These are phyloP conservation scores for Didymella sp. DNA, from an alignment of 2,329 filamentous ascomycete genomes.

Conservation along the genomic window DNA sequence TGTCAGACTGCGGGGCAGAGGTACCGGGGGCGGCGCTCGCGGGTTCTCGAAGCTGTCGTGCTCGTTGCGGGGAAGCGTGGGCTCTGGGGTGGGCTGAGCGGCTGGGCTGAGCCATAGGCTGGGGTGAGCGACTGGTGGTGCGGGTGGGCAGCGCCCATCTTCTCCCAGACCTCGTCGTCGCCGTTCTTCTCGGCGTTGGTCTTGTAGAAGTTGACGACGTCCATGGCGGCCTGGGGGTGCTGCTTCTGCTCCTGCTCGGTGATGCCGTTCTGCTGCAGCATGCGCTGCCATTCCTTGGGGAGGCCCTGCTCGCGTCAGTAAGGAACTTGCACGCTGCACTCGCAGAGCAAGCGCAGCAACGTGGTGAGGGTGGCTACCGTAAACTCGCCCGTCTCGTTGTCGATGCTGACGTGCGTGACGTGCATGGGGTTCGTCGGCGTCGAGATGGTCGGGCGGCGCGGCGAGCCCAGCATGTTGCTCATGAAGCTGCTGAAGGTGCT, in stretches of 20 bases:
- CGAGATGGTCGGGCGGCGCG: slow-evolving; percentile 92
- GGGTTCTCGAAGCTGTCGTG: slow-evolving; percentile 98
- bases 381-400: slow-evolving; percentile 94
- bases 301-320: slow-evolving; percentile 69
- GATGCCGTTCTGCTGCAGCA: slow-evolving; percentile 94
- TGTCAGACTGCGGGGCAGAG: slow-evolving; percentile 51
- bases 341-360: too few relatives aligned
- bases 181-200: slow-evolving; percentile 82
- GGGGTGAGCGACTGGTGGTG: slow-evolving; percentile 51
- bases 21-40: slow-evolving; percentile 87
- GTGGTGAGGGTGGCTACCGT: slow-evolving; percentile 67
- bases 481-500: slow-evolving; percentile 50
- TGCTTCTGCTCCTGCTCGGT: slow-evolving; percentile 94
- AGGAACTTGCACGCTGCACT: too few relatives aligned
- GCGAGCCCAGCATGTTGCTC: slow-evolving; percentile 62
- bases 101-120: slow-evolving; percentile 53
- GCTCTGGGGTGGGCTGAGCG: slow-evolving; percentile 78
- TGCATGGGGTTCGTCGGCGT: slow-evolving; percentile 97
- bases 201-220: slow-evolving; percentile 97
- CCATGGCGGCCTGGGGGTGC: slow-evolving; percentile 92
- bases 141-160: slow-evolving; percentile 86
- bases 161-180: slow-evolving; percentile 91
- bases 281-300: slow-evolving; percentile 96
- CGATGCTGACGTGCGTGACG: slow-evolving; percentile 96
- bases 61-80: slow-evolving; percentile 85